A percentile compares a stretch with the other conserved stretches of the same genome.
Evolutionary conservation across 352 stramenopile species (phyloP).

Genomic region (Phytophthora citrophthora): DNA sequence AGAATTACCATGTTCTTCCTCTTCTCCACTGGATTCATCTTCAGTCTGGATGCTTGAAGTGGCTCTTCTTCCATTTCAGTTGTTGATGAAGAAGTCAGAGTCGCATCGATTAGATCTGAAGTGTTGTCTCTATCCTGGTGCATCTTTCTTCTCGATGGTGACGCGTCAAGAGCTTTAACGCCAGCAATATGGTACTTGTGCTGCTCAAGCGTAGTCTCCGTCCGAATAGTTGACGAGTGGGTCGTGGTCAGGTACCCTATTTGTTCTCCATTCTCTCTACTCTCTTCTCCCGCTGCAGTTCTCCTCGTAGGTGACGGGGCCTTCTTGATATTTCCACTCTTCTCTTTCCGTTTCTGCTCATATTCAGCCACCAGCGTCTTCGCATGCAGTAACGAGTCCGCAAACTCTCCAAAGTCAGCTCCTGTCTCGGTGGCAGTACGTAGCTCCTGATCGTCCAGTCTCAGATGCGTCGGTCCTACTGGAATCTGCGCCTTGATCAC

Average conservation of each 20-base stretch:
- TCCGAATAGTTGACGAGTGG: constrained; percentile 47
- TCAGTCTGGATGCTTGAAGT: background rate
- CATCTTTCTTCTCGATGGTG: background rate
- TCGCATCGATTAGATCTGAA: background rate
- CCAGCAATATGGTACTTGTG: constrained; percentile 53
- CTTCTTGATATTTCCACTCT: constrained; percentile 54
- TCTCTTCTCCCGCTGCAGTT: constrained; percentile 19
- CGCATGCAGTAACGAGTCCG: constrained; percentile 54
- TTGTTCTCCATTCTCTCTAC: constrained; percentile 20
- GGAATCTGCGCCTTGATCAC: constrained; percentile 79
- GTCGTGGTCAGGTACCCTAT: constrained; percentile 71
- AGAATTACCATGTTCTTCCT: constrained; percentile 75
- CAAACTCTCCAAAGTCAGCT: constrained; percentile 54
- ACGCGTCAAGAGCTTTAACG: constrained; percentile 37
- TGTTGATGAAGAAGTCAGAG: constrained; percentile 2
- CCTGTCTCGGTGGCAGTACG: background rate
- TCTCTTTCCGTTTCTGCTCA: constrained; percentile 43
- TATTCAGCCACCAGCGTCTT: constrained; percentile 67
- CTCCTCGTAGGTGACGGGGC: constrained; percentile 2
- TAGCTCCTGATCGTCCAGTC: constrained; percentile 52
- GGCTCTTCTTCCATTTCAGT: background rate
- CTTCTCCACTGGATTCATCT: constrained; percentile 61
- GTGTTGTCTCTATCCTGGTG: background rate
- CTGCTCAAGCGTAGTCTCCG: constrained; percentile 50
- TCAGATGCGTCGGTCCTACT: constrained; percentile 65